Base-by-base conservation (phyloP, 768 basidiomycete genomes). In the Kwoniella dejecticola region DNA sequence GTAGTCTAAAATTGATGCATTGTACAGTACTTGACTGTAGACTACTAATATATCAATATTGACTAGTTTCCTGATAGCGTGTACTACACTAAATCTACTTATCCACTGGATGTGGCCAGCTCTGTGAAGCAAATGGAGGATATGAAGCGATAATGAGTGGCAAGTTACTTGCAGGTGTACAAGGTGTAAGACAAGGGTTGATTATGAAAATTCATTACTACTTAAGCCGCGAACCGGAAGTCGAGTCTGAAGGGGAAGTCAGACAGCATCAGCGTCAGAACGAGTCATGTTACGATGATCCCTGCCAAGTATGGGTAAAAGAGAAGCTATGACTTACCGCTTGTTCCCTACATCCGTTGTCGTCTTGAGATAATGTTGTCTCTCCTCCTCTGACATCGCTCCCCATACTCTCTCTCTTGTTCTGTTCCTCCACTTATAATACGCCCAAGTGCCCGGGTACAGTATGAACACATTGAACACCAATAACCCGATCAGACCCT, bases 341-440 rank as follows among this genome's bases (percentile, higher is more conserved):
- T 69, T 63, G 52, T 70, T 74, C 0, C 75, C 79, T 30, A 72
- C 64, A 45, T 80, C 77, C 31, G 46, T 72, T 2, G 79, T 79
- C 6, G 76, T 77, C 7, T 47, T 50, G n/a, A 80, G 62, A 40
- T 80, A 78, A 49, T 74, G 45, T 0, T 57, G 48, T 57, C 68
- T 63, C 50, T 80, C 68, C 52, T 76, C 71, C 11, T 60, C 60
- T 1, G 68, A 64, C 66, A 76, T 66, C 0, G 58, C 49, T 30
- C 70, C 62, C 80, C 80, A 80, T 0, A 61, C 60, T 23, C 63
- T 65, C 29, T 42, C 71, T 57, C 64, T 69, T 21, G 36, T 17
- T 7, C 49, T 49, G 59, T 80, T 80, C 1, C 72, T 62, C 48
- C 64, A 66, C 15, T 61, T 49, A 46, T 76, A 79, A 66, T 70